A percentile compares a stretch with the other conserved stretches of the same genome.
Evolutionary conservation across 2,329 filamentous ascomycete genomes (phyloP).

Genomic region (Colletotrichum sp.): DNA sequence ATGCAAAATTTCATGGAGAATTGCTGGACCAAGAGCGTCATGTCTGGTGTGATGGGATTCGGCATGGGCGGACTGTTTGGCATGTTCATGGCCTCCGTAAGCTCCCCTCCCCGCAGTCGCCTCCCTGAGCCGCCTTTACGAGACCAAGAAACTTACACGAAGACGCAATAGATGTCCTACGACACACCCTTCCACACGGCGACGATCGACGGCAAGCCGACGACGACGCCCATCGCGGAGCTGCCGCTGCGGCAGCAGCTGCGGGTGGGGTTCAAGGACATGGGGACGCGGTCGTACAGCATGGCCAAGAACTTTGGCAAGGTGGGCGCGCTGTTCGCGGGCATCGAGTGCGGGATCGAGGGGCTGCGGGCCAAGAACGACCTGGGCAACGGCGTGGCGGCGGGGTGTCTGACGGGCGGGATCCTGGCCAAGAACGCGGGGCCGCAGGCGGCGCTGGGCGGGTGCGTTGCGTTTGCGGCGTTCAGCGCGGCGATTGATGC

Average conservation of each 20-base stretch:
- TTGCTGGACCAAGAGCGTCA: slow-evolving; percentile 84
- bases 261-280: slow-evolving; percentile 87
- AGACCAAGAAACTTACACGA: neutral
- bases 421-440: slow-evolving; percentile 86
- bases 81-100: slow-evolving; percentile 95
- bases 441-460: slow-evolving; percentile 85
- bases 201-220: slow-evolving; percentile 37
- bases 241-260: slow-evolving; percentile 88
- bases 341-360: slow-evolving; percentile 96
- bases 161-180: slow-evolving; percentile 82
- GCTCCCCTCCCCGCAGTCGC: slow-evolving; percentile 29
- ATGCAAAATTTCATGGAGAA: slow-evolving; percentile 90
- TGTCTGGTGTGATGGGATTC: slow-evolving; percentile 93
- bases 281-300: slow-evolving; percentile 83
- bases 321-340: slow-evolving; percentile 88
- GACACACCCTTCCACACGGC: slow-evolving; percentile 80
- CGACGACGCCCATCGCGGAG: slow-evolving; percentile 50
- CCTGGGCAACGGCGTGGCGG: slow-evolving; percentile 82
- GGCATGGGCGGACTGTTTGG: slow-evolving; percentile 93
- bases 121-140: neutral
- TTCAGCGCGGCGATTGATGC: slow-evolving; percentile 92
- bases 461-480: slow-evolving; percentile 91
- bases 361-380: slow-evolving; percentile 94
- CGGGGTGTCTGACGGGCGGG: slow-evolving; percentile 90
- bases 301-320: slow-evolving; percentile 95